Percentiles rank a stretch among this genome's conserved stretches.
Conservation (phyloP, 257 asterid genomes). For the Gardenia jasminoides region DNA sequence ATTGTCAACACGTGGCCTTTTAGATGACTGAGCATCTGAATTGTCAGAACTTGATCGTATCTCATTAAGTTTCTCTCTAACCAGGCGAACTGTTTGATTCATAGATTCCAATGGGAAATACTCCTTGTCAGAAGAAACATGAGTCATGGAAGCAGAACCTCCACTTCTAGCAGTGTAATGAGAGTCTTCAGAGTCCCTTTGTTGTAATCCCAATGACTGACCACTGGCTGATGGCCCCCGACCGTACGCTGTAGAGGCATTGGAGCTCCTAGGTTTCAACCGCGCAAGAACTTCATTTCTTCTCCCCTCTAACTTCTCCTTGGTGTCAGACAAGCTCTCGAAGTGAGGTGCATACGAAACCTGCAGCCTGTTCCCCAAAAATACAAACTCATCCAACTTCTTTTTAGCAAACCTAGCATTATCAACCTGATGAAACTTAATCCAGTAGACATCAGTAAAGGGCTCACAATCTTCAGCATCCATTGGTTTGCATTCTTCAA, state of each 20-base stretch:
- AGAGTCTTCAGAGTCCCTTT: not conserved
- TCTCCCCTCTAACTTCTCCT: constrained; percentile 82
- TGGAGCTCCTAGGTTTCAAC: constrained; percentile 51
- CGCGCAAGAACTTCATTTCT: constrained; percentile 74
- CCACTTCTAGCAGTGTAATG: constrained; percentile 4
- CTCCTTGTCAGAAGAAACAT: constrained; percentile 58
- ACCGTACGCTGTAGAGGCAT: constrained; percentile 34
- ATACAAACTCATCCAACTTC: constrained; percentile 69
- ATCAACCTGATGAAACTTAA: constrained; percentile 61
- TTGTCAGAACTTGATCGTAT: constrained; percentile 51
- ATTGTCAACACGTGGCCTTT: constrained; percentile 57
- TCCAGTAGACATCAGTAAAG: constrained; percentile 82
- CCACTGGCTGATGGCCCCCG: constrained; percentile 11
- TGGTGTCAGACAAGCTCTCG: constrained; percentile 63
- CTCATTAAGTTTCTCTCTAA: constrained; percentile 78
- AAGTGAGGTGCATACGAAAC: constrained; percentile 72
- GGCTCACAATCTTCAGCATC: constrained; percentile 86
- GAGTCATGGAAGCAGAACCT: constrained; percentile 30
- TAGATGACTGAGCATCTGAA: constrained; percentile 49
- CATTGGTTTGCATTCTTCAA: constrained; percentile 94
- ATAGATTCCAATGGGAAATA: constrained; percentile 74
- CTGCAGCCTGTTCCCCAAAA: constrained; percentile 67
- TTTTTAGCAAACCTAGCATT: constrained; percentile 95
- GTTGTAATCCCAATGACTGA: constrained; percentile 26
- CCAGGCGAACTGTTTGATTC: constrained; percentile 76